phyloP scores from a whole-genome alignment of 129 eudicot species.

The Chrysanthemum seticuspe region DNA sequence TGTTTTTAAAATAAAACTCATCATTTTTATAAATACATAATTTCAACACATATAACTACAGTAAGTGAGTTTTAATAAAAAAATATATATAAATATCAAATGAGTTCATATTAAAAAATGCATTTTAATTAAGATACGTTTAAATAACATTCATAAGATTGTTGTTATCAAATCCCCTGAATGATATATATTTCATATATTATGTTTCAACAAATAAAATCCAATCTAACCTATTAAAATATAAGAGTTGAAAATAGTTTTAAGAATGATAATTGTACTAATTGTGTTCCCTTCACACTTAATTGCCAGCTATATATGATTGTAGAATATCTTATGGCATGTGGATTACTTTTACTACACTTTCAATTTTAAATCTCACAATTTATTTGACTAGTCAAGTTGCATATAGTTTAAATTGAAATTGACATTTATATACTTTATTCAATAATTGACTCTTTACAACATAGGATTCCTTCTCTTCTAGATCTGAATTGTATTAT shows the following conservation, averaged over 20 bases:
- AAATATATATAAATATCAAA: no score
- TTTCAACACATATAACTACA: no score
- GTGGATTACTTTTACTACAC: neutral
- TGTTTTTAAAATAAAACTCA: no score
- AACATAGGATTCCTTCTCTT: neutral
- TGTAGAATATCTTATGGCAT: slow-evolving; percentile 15
- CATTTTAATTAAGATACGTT: no score
- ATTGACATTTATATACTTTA: slow-evolving; percentile 1
- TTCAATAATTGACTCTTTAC: neutral
- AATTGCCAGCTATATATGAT: slow-evolving; percentile 19
- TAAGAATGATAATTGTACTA: neutral
- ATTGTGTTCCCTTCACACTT: slow-evolving; percentile 19
- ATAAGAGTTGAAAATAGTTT: neutral
- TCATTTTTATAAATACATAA: no score
- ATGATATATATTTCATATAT: no score
- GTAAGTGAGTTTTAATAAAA: no score
- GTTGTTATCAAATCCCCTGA: no score
- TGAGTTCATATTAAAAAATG: no score
- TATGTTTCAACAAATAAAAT: no score
- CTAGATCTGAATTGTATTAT: neutral
- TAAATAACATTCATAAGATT: no score
- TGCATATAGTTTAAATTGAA: neutral
- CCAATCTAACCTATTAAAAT: no score
- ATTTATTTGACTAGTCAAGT: neutral
- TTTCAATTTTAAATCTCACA: neutral